Percentiles rank a stretch among this genome's conserved stretches.
phyloP scores from a whole-genome alignment of 225 moss, liverwort and hornwort genomes.

The Marchantia polymorpha region DNA sequence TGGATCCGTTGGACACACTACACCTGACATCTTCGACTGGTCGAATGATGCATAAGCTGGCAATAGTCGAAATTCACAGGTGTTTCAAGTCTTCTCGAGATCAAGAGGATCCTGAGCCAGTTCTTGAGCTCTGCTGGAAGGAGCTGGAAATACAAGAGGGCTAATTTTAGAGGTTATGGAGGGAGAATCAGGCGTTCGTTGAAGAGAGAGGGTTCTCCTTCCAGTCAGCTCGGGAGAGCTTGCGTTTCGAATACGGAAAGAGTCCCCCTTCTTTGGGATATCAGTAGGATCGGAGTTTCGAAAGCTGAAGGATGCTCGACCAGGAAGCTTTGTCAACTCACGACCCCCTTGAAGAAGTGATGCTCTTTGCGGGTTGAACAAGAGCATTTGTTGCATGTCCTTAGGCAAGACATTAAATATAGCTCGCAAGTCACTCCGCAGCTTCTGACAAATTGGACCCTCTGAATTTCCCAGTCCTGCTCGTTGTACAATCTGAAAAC shows the following conservation, averaged over 20 bases:
- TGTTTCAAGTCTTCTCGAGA: slow-evolving; percentile 56
- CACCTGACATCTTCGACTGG: slow-evolving; percentile 3
- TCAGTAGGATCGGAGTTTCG: slow-evolving; percentile 27
- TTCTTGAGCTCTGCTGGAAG: slow-evolving; percentile 58
- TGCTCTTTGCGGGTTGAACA: slow-evolving; percentile 86
- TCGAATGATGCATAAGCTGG: neutral
- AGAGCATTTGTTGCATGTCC: slow-evolving; percentile 93
- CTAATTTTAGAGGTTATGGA: slow-evolving; percentile 22
- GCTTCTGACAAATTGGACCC: slow-evolving; percentile 68
- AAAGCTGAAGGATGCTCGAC: slow-evolving; percentile 44
- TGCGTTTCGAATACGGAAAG: slow-evolving; percentile 31
- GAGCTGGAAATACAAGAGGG: slow-evolving; percentile 28
- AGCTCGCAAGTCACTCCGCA: slow-evolving; percentile 78
- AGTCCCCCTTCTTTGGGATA: slow-evolving; percentile 20
- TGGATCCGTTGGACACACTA: slow-evolving; percentile 12
- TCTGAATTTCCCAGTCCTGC: slow-evolving; percentile 73
- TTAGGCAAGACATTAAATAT: slow-evolving; percentile 74
- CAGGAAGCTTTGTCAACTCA: slow-evolving; percentile 48
- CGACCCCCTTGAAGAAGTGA: slow-evolving; percentile 66
- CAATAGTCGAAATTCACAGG: slow-evolving; percentile 1
- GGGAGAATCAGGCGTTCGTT: slow-evolving; percentile 54
- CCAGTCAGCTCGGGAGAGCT: slow-evolving; percentile 40
- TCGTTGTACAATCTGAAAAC: slow-evolving; percentile 72
- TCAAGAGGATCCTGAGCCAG: slow-evolving; percentile 79
- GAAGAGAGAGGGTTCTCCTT: slow-evolving; percentile 35